Percentiles rank a stretch among this genome's conserved stretches.
Conservation (phyloP, 2,329 filamentous ascomycete species). For the Botrytis hyacinthi region DNA sequence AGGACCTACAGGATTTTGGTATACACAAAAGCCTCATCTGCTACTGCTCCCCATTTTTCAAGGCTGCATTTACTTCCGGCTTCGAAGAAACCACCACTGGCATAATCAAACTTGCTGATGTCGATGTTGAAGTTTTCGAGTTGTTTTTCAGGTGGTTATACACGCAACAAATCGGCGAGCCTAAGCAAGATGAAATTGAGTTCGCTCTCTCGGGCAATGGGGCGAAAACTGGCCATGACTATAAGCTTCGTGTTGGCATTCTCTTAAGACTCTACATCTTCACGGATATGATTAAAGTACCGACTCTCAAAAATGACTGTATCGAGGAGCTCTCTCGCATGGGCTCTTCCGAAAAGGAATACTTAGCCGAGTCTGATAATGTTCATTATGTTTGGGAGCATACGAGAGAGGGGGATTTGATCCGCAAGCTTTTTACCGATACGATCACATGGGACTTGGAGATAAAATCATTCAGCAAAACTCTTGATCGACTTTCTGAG, state of each 20-base stretch:
- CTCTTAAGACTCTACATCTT: slow-evolving; percentile 21
- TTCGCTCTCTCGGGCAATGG: not conserved
- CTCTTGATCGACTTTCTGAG: no score
- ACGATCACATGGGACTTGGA: slow-evolving; percentile 3
- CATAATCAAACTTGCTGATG: slow-evolving; percentile 20
- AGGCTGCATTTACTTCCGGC: slow-evolving; percentile 22
- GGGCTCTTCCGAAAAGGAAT: not conserved
- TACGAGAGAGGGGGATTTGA: not conserved
- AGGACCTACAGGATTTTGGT: slow-evolving; percentile 21
- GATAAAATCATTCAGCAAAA: not conserved
- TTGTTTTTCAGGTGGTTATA: slow-evolving; percentile 25
- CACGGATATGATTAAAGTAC: slow-evolving; percentile 17
- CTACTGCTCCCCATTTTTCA: slow-evolving; percentile 29
- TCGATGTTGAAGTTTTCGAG: slow-evolving; percentile 11
- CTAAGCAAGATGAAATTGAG: not conserved
- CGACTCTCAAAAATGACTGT: slow-evolving; percentile 16
- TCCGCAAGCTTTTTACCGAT: slow-evolving; percentile 22
- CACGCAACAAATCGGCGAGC: not conserved
- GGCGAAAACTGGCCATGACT: not conserved
- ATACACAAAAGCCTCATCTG: slow-evolving; percentile 28
- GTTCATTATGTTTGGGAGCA: slow-evolving; percentile 9
- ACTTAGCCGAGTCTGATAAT: not conserved
- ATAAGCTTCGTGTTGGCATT: not conserved
- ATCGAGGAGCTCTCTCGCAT: slow-evolving; percentile 1
- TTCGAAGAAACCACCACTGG: slow-evolving; percentile 24